phyloP scores from a whole-genome alignment of 2,329 filamentous ascomycete species.

The Bipolaris victoriae region DNA sequence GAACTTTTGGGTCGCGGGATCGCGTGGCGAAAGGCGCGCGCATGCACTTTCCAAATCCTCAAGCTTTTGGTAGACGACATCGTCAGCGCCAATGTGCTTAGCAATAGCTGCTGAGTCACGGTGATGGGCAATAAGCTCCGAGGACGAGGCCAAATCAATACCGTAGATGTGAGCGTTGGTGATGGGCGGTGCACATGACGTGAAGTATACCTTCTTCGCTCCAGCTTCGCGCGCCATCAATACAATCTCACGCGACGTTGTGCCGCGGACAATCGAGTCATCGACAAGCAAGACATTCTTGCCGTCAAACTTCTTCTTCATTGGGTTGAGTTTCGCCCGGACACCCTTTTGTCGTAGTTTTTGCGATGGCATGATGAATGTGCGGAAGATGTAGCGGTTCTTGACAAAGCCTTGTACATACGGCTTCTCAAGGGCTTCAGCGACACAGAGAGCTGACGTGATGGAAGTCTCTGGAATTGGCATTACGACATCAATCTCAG shows the following conservation, averaged over 20 bases:
- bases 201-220: slow-evolving; percentile 82
- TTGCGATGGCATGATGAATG: slow-evolving; percentile 87
- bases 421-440: slow-evolving; percentile 76
- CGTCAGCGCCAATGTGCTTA: slow-evolving; percentile 73
- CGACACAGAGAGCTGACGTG: slow-evolving; percentile 77
- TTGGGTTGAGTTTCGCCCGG: slow-evolving; percentile 85
- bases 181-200: slow-evolving; percentile 81
- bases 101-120: slow-evolving; percentile 67
- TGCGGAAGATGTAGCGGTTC: slow-evolving; percentile 87
- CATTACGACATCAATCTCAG: slow-evolving; percentile 82
- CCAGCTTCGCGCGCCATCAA: slow-evolving; percentile 84
- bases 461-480: slow-evolving; percentile 85
- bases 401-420: slow-evolving; percentile 85
- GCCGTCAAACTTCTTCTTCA: slow-evolving; percentile 81
- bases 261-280: slow-evolving; percentile 87
- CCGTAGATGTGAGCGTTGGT: slow-evolving; percentile 66
- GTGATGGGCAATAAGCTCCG: slow-evolving; percentile 74
- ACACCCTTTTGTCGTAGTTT: slow-evolving; percentile 82
- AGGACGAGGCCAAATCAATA: slow-evolving; percentile 74
- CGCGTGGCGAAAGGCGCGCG: slow-evolving; percentile 68
- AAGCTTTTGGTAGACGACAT: slow-evolving; percentile 78
- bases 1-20: slow-evolving; percentile 67
- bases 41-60: slow-evolving; percentile 82
- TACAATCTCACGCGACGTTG: slow-evolving; percentile 79
- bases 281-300: slow-evolving; percentile 85